Conservation (phyloP, 2,329 filamentous ascomycete species). For the Cryoendolithus antarcticus region DNA sequence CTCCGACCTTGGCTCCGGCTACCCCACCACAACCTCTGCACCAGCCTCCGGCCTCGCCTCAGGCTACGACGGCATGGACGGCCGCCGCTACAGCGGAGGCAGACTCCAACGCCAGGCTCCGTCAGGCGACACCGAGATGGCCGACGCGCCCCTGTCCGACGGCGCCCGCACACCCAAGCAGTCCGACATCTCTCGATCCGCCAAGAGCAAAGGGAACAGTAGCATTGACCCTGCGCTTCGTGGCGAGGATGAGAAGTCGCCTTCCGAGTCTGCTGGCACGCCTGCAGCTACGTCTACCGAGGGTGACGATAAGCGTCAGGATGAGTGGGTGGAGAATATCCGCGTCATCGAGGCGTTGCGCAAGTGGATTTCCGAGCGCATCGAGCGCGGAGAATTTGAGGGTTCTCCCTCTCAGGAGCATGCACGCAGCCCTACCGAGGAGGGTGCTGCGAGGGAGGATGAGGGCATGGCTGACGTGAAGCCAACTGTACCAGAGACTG, state of each 20-base stretch:
- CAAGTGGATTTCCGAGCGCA: constrained; percentile 42
- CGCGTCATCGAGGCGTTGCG: constrained; percentile 50
- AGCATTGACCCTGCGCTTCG: constrained; percentile 27
- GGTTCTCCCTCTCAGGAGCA: constrained; percentile 2
- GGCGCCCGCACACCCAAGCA: constrained; percentile 24
- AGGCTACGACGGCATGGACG: constrained; percentile 47
- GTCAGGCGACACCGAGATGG: constrained; percentile 32
- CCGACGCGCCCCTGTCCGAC: constrained; percentile 31
- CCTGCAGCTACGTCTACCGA: constrained; percentile 16
- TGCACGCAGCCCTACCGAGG: too few relatives aligned
- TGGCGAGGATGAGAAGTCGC: constrained; percentile 16
- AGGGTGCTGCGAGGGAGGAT: too few relatives aligned
- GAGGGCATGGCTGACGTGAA: too few relatives aligned
- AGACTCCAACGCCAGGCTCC: constrained; percentile 44
- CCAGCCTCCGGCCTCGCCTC: constrained; percentile 57
- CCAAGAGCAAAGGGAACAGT: constrained; percentile 20
- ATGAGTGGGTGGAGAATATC: constrained; percentile 51
- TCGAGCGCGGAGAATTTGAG: constrained; percentile 41
- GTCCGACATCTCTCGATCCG: constrained; percentile 8
- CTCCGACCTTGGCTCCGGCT: constrained; percentile 42
- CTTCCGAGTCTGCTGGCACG: constrained; percentile 17
- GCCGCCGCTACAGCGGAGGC: constrained; percentile 49
- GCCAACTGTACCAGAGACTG: too few relatives aligned
- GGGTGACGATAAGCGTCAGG: constrained; percentile 35
- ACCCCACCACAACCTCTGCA: constrained; percentile 53